Base-by-base conservation (phyloP, 2,329 filamentous ascomycete genomes). In the Westerdykella ornata region DNA sequence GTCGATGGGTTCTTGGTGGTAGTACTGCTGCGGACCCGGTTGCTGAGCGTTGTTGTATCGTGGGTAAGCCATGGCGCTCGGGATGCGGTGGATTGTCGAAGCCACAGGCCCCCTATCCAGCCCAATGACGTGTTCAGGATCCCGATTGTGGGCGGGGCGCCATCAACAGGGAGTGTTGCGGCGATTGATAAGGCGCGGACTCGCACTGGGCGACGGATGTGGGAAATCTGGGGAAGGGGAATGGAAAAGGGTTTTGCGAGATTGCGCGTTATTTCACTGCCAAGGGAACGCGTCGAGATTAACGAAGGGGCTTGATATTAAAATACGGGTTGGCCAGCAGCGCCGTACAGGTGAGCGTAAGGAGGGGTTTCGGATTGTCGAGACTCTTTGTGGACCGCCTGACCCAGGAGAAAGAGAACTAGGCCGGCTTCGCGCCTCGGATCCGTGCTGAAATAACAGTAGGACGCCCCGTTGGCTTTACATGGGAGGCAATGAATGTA, bases 21-120 rank as follows among this genome's bases (percentile, higher is more conserved):
- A 56, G 44, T 65, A 60, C 28, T 61, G 60, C 35, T 59, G 57
- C 38, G 54, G 55, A 40, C 55, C 53, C 42, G 61, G 63, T 37
- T 60, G 51, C 45, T 65, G 64, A 20, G 56, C 48, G 41, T 57
- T 53, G 48, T 64, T 53, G 38, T 61, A 60, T 47, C 67, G 62
- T 47, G 67, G 64, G 52, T 69, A 66, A 17, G 67, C 66, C 66
- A 69, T 69, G 43, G 44, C 46, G 52, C 44, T 48, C 44, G 38
- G 41, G 29, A 40, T 44, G 40, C 41, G 43, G 42, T 45, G 45
- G 48, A 46, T 48, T 44, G 48, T 45, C 30, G 39, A 46, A 47
- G 39, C 39, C 41, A 49, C 48, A 44, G 51, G 44, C 45, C 48
- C 47, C 44, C 46, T 44, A 46, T 33, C 30, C 9, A 50, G 46